phyloP scores from a whole-genome alignment of 345 rosid genomes.

The Conringia planisiliqua region DNA sequence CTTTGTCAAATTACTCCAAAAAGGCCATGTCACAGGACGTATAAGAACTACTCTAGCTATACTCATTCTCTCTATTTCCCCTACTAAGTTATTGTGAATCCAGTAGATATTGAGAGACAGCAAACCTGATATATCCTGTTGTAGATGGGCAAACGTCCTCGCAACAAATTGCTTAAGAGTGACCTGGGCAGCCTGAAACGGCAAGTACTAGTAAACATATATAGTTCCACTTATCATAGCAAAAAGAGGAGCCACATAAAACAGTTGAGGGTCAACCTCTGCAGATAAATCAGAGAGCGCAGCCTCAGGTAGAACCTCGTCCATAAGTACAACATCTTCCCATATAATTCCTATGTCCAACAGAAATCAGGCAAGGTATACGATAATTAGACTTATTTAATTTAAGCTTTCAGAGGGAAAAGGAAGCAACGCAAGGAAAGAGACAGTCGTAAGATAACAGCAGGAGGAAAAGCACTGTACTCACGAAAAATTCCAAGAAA shows the following conservation, averaged over 20 bases:
- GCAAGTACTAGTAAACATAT: constrained; percentile 33
- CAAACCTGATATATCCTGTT: constrained; percentile 78
- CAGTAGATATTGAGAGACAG: constrained; percentile 25
- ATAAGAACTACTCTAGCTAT: constrained; percentile 14
- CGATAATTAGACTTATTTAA: not conserved
- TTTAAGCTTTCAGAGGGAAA: not conserved
- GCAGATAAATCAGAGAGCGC: constrained; percentile 63
- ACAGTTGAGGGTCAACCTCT: constrained; percentile 49
- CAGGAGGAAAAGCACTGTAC: constrained; percentile 33
- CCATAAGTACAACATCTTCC: constrained; percentile 85
- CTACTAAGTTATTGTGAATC: not conserved
- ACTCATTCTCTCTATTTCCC: constrained; percentile 10
- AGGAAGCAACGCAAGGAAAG: not conserved
- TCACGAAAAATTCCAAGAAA: constrained; percentile 63
- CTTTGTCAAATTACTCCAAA: not conserved
- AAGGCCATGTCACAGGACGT: constrained; percentile 12
- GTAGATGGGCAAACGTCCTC: constrained; percentile 62
- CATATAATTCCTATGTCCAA: constrained; percentile 66
- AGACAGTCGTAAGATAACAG: not conserved
- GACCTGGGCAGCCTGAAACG: constrained; percentile 73
- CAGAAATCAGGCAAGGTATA: constrained; percentile 25
- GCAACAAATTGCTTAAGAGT: constrained; percentile 67
- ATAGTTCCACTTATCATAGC: constrained; percentile 8
- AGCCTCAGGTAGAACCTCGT: constrained; percentile 77
- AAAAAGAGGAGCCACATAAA: constrained; percentile 3